Base-by-base conservation (phyloP, 345 rosid genomes). In the Eucalyptus sideroxylon region DNA sequence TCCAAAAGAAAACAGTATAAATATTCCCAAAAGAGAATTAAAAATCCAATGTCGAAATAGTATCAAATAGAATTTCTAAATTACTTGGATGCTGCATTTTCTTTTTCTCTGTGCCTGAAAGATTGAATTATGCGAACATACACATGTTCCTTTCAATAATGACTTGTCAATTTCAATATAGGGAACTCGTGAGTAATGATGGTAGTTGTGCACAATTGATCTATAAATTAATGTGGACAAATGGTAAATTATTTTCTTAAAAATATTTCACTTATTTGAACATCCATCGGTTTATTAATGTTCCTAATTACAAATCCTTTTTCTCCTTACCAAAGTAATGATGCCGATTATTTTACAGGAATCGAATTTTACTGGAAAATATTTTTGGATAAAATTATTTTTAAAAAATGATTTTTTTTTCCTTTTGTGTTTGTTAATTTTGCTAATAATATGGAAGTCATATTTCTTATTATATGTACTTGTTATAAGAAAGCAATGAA, bases 301-400 rank as follows among this genome's bases (percentile, higher is more conserved):
- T 2, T 4, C 12, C 11, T 56, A 2, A 26, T 27, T 60, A 60
- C 15, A 26, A 60, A 60, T 26, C n/a, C 67, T 60, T 60, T 26
- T 60, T 60, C n/a, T 60, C n/a, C 67, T 26, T 0, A 0, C 67
- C 67, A 26, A 60, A 27, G 4, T 60, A 56, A 26, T 27, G 8
- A 27, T 2, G 15, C n/a, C 16, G 0, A 26, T 60, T 60, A 27
- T 60, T 60, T 60, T 11, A 5, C 0, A 3, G 31, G n/a, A 60
- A 60, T 26, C 1, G 4, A 60, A 60, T 27, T 11, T 60, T 60
- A 27, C 31, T 27, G 2, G 67, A 26, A 26, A 60, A 12, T 60
- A 27, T 27, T 60, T 60, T 0, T 0, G 0, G 4, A 60, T 27
- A 11, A 60, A 27, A 12, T 60, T 12, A 26, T 12, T 60, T 51